These are phyloP conservation scores for Singerocomus inundabilis DNA, from an alignment of 1,284 basidiomycete genomes.

Conservation along the genomic window DNA sequence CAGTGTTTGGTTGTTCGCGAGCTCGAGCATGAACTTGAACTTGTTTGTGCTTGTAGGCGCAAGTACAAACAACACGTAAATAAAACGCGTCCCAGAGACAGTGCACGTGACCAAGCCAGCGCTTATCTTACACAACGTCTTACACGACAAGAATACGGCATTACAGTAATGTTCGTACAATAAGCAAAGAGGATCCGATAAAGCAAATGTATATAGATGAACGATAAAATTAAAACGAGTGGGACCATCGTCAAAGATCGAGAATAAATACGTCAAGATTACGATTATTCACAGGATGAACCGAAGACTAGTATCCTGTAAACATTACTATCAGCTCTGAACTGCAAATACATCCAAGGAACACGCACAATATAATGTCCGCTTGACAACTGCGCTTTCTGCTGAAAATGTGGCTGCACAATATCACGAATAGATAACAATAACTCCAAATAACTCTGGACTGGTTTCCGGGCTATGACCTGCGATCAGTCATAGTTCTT, in stretches of 20 bases:
- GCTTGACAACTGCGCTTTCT: slow-evolving; percentile 78
- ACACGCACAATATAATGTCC: slow-evolving; percentile 67
- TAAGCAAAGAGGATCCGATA: neutral
- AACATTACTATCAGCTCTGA: slow-evolving; percentile 10
- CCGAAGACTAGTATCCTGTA: slow-evolving; percentile 26
- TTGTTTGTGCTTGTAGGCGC: slow-evolving; percentile 33
- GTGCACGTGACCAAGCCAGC: slow-evolving; percentile 21
- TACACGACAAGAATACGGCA: neutral
- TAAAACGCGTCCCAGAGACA: slow-evolving; percentile 21
- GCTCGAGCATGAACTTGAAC: slow-evolving; percentile 29
- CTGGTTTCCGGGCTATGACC: slow-evolving; percentile 51
- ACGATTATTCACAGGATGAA: slow-evolving; percentile 28
- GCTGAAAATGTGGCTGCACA: slow-evolving; percentile 63
- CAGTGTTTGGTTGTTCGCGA: neutral
- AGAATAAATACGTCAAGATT: slow-evolving; percentile 8
- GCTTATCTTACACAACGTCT: neutral
- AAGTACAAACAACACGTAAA: slow-evolving; percentile 33
- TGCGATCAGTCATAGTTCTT: slow-evolving; percentile 1
- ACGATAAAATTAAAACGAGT: neutral
- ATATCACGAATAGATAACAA: slow-evolving; percentile 64
- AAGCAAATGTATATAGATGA: neutral
- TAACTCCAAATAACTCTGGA: slow-evolving; percentile 74
- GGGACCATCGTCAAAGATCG: neutral
- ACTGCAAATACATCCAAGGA: neutral
- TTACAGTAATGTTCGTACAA: slow-evolving; percentile 9